phyloP scores from a whole-genome alignment of 2,329 filamentous ascomycete genomes.

The Ascosphaera apis region DNA sequence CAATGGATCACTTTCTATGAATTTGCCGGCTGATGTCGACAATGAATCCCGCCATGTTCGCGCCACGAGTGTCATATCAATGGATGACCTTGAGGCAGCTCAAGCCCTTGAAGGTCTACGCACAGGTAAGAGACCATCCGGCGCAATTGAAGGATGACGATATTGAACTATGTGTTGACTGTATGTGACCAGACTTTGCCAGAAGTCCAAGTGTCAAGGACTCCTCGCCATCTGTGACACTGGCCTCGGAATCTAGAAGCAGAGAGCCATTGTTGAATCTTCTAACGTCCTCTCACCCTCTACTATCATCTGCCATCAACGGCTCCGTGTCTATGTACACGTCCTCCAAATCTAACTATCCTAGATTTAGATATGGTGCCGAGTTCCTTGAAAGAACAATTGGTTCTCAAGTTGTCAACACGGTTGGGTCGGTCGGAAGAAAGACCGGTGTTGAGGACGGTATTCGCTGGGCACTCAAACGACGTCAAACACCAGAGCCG shows the following conservation, averaged over 20 bases:
- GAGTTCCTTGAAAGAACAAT: conserved; percentile 80
- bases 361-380: conserved; percentile 67
- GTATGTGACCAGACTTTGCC: conserved; percentile 4
- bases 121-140: conserved; percentile 32
- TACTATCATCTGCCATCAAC: conserved; percentile 66
- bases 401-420: conserved; percentile 59
- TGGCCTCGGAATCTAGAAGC: conserved; percentile 23
- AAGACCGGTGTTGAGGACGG: conserved; percentile 74
- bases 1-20: too few species aligned
- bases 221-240: conserved; percentile 12
- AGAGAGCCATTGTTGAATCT: conserved; percentile 67
- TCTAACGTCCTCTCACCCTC: conserved; percentile 67
- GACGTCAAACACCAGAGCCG: conserved; percentile 12
- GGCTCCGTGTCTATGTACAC: conserved; percentile 69
- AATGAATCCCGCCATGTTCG: conserved; percentile 20
- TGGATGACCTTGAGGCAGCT: conserved; percentile 35
- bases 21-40: conserved; percentile 2
- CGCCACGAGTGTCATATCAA: conserved; percentile 23
- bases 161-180: conserved; percentile 1
- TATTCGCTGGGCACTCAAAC: conserved; percentile 55
- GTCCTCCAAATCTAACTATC: conserved; percentile 72
- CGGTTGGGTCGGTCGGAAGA: conserved; percentile 60
- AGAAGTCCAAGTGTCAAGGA: conserved; percentile 8
- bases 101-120: conserved; percentile 53
- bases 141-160: background rate